Conservation (phyloP, 179 eudicot species). For the Amaranthus tricolor region DNA sequence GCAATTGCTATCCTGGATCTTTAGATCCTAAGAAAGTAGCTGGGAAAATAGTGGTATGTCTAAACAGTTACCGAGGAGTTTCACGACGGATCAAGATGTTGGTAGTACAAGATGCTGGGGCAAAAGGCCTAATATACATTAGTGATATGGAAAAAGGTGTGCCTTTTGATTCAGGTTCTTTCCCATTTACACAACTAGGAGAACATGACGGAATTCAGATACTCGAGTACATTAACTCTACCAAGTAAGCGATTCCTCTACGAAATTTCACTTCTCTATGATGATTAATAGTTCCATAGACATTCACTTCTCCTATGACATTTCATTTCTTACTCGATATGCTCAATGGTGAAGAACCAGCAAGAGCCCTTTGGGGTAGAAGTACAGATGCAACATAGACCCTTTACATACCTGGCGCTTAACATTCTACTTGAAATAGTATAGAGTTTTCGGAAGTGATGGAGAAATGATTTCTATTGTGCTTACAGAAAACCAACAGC, state of each 20-base stretch:
- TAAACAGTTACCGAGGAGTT: constrained; percentile 34
- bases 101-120: constrained; percentile 50
- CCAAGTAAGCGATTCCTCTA: constrained; percentile 27
- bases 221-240: constrained; percentile 42
- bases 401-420: too few species aligned
- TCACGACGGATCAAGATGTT: constrained; percentile 49
- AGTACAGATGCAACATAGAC: too few species aligned
- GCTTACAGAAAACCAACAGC: constrained; percentile 40
- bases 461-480: constrained; percentile 15
- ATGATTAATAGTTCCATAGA: not conserved
- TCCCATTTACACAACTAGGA: constrained; percentile 39
- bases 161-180: constrained; percentile 43
- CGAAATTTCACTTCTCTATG: not conserved
- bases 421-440: too few species aligned
- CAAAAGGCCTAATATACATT: constrained; percentile 41
- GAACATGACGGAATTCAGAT: constrained; percentile 38
- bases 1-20: constrained; percentile 65
- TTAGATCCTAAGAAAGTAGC: constrained; percentile 41
- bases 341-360: not conserved
- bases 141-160: constrained; percentile 33
- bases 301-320: not conserved
- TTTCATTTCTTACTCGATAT: not conserved
- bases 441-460: too few species aligned
- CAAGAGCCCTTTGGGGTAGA: too few species aligned
- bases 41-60: constrained; percentile 58